Evolutionary conservation across 1,284 basidiomycete species (phyloP).

Genomic region (Xerocomus cyaneibrunnescens): DNA sequence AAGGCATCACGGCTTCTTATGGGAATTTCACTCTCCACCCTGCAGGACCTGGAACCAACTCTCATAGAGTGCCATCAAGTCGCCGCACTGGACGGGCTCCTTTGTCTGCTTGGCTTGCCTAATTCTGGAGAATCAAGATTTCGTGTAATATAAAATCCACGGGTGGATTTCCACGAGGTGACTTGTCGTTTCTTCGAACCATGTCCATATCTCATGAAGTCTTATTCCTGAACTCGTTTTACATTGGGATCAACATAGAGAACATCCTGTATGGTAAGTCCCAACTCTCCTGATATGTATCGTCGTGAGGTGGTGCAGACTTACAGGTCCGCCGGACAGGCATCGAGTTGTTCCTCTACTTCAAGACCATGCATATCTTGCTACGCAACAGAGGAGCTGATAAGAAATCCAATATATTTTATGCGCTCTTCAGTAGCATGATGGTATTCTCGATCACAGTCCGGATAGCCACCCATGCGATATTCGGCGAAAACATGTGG

Average conservation of each 20-base stretch:
- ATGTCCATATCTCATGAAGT: background rate
- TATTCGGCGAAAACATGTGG: slow-evolving; percentile 17
- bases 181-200: too few relatives aligned
- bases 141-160: too few relatives aligned
- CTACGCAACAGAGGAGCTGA: background rate
- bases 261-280: slow-evolving; percentile 1
- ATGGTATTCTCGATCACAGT: slow-evolving; percentile 5
- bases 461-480: slow-evolving; percentile 10
- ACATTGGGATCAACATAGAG: background rate
- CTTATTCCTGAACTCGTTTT: background rate
- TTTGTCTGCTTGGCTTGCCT: too few relatives aligned
- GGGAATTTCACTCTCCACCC: too few relatives aligned
- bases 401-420: background rate
- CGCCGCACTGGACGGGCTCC: too few relatives aligned
- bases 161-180: too few relatives aligned
- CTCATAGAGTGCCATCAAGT: too few relatives aligned
- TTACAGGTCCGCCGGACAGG: background rate
- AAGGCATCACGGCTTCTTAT: too few relatives aligned
- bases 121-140: too few relatives aligned
- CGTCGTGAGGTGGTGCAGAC: too few relatives aligned
- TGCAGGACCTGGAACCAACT: too few relatives aligned
- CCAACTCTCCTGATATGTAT: too few relatives aligned
- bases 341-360: background rate
- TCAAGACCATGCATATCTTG: background rate
- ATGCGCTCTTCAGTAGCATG: background rate